A percentile compares a stretch with the other conserved stretches of the same genome.
Conservation (phyloP, 1,284 basidiomycete species). For the Cryptococcus floricola region DNA sequence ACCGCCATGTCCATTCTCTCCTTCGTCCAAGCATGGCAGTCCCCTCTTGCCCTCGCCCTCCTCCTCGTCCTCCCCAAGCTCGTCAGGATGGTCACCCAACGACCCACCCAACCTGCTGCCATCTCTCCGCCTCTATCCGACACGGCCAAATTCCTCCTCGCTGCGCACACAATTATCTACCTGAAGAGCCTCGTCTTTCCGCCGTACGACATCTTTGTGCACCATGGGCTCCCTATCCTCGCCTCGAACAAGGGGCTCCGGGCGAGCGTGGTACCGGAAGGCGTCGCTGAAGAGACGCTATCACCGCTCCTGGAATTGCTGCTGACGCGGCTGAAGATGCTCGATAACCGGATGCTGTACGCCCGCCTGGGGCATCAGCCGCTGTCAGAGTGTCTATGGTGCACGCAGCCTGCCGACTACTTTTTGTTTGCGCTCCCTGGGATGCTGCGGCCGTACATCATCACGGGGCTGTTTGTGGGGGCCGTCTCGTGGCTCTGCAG, state of each 20-base stretch:
- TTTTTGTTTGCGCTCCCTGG: constrained; percentile 21
- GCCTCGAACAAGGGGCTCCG: constrained; percentile 22
- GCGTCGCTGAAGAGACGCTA: neutral
- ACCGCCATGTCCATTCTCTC: too few relatives aligned
- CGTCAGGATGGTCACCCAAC: too few relatives aligned
- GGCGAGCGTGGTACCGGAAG: neutral
- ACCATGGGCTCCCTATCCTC: constrained; percentile 20
- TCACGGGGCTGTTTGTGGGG: constrained; percentile 24
- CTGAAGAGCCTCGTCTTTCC: constrained; percentile 7
- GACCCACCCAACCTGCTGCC: too few relatives aligned
- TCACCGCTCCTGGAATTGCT: constrained; percentile 23
- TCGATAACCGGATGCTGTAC: constrained; percentile 31
- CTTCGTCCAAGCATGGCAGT: too few relatives aligned
- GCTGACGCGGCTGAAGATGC: constrained; percentile 21
- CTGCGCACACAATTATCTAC: too few relatives aligned
- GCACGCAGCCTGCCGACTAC: constrained; percentile 24
- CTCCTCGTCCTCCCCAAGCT: too few relatives aligned
- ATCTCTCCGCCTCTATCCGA: too few relatives aligned
- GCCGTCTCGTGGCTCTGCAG: constrained; percentile 22
- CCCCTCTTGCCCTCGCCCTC: too few relatives aligned
- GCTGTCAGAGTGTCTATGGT: constrained; percentile 35
- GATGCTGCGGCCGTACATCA: constrained; percentile 24
- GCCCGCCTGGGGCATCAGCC: constrained; percentile 33
- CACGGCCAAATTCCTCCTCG: too few relatives aligned
- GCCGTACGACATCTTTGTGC: constrained; percentile 33